Conservation (phyloP, 1,139 yeast species). For the Geotrichum phurueaensis region DNA sequence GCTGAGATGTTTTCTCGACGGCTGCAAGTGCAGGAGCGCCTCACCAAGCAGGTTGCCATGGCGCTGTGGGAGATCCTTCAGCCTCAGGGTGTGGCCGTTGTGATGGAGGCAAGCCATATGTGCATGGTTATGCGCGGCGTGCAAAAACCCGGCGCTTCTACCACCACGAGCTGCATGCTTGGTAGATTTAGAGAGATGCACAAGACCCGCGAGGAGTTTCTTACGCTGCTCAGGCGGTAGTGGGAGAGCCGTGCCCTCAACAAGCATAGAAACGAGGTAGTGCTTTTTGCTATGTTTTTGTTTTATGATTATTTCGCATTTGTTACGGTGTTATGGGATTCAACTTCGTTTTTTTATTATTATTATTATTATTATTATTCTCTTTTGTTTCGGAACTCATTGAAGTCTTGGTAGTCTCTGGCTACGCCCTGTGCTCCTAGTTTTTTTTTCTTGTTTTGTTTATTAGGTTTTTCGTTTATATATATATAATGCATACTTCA, state of each 20-base stretch:
- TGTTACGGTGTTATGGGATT: constrained; percentile 4
- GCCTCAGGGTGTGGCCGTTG: constrained; percentile 97
- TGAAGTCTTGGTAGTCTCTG: not conserved
- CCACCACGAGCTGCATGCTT: constrained; percentile 94
- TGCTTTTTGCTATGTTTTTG: not conserved
- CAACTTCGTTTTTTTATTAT: constrained; percentile 2
- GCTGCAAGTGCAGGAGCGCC: constrained; percentile 92
- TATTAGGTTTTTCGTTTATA: not conserved
- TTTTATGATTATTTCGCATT: not conserved
- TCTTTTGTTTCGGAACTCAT: not conserved
- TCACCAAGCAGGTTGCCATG: constrained; percentile 95
- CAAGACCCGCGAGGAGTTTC: constrained; percentile 92
- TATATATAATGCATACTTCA: constrained; percentile 12
- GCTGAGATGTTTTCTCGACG: constrained; percentile 97
- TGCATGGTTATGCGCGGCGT: constrained; percentile 99
- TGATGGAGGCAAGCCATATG: constrained; percentile 97
- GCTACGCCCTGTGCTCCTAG: not conserved
- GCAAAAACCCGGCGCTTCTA: constrained; percentile 88
- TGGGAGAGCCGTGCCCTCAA: not conserved
- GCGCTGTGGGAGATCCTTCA: constrained; percentile 83
- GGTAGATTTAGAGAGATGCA: constrained; percentile 92
- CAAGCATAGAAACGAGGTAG: not conserved
- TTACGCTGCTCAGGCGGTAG: constrained; percentile 49
- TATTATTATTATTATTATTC: not conserved
- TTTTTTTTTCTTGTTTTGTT: not conserved